Conservation (phyloP, 768 basidiomycete genomes). For the Psilocybe subaeruginosa region DNA sequence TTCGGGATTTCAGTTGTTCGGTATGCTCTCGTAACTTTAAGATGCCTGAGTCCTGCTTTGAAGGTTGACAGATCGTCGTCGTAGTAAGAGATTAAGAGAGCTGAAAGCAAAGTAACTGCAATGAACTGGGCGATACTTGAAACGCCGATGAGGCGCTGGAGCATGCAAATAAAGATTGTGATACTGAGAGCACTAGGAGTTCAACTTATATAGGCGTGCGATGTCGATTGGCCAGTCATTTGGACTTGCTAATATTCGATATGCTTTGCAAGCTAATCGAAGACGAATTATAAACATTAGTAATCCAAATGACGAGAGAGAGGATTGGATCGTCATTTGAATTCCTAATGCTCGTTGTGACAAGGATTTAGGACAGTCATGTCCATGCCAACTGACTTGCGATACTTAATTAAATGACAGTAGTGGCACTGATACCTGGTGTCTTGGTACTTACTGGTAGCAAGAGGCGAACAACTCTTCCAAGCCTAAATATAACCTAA, state of each 20-base stretch:
- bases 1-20: conserved; percentile 1
- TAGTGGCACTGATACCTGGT: neutral
- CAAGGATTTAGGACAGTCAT: no score
- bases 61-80: conserved; percentile 15
- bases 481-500: neutral
- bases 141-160: neutral
- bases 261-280: conserved; percentile 9
- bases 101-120: conserved; percentile 15
- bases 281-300: neutral
- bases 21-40: conserved; percentile 1
- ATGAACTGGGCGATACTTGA: conserved; percentile 7
- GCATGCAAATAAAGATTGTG: conserved; percentile 5
- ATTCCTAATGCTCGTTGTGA: neutral
- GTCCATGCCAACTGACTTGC: no score
- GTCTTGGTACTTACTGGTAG: no score
- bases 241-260: neutral
- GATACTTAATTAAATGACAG: neutral
- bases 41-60: conserved; percentile 10
- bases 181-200: neutral
- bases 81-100: conserved; percentile 17
- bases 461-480: neutral
- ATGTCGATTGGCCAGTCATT: neutral
- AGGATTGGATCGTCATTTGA: neutral
- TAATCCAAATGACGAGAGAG: conserved; percentile 5
- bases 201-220: neutral